Percentiles rank a stretch among this genome's conserved stretches.
phyloP scores from a whole-genome alignment of 768 basidiomycete genomes.

The Cyathus striatus region DNA sequence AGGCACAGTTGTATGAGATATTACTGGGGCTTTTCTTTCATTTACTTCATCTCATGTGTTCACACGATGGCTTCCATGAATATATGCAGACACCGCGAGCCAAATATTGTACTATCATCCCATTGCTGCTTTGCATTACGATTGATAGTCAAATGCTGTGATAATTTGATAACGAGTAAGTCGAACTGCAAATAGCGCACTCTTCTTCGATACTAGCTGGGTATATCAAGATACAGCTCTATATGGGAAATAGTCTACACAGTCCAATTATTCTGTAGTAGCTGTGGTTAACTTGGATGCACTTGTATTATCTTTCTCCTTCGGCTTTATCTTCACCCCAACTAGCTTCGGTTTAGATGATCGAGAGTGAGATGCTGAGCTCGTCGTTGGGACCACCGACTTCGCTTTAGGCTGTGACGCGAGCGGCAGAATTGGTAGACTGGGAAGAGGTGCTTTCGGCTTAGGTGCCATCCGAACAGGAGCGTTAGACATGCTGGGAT shows the following conservation, averaged over 20 bases:
- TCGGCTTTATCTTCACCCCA: constrained; percentile 38
- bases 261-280: too few species aligned
- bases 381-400: too few species aligned
- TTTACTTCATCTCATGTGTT: constrained; percentile 9
- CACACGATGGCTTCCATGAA: constrained; percentile 7
- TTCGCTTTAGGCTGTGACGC: too few species aligned
- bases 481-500: not conserved
- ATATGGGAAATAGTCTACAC: too few species aligned
- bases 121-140: not conserved
- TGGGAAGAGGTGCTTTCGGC: constrained; percentile 11
- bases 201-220: too few species aligned
- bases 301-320: constrained; percentile 26
- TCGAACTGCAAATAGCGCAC: too few species aligned
- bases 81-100: not conserved
- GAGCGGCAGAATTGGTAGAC: not conserved
- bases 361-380: too few species aligned
- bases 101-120: too few species aligned
- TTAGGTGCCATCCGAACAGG: constrained; percentile 8
- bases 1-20: constrained; percentile 87
- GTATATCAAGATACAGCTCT: too few species aligned
- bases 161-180: too few species aligned
- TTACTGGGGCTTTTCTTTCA: constrained; percentile 9
- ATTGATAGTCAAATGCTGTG: too few species aligned
- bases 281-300: too few species aligned
- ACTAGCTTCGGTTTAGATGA: constrained; percentile 18